Evolutionary conservation across 2,329 filamentous ascomycete genomes (phyloP).

Genomic region (Neopestalotiopsis sp.): DNA sequence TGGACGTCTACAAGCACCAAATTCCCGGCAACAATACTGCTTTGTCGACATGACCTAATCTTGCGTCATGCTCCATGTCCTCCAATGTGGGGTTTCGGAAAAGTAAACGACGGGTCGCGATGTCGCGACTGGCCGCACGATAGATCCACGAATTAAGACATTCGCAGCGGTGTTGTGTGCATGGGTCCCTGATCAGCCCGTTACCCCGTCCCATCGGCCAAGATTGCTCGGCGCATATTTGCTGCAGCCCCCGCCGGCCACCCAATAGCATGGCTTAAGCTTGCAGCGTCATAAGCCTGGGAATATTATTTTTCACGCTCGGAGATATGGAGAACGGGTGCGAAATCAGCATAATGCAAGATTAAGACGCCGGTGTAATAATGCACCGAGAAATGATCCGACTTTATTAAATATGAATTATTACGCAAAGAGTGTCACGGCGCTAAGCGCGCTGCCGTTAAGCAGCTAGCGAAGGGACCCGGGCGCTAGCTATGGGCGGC

Average conservation of each 20-base stretch:
- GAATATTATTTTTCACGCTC: too few relatives aligned
- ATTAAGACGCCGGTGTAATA: too few relatives aligned
- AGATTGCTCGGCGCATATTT: not conserved
- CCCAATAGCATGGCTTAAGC: not conserved
- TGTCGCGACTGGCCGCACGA: not conserved
- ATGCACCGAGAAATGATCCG: too few relatives aligned
- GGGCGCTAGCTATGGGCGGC: too few relatives aligned
- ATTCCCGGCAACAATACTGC: not conserved
- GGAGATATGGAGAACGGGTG: too few relatives aligned
- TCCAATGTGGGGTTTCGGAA: not conserved
- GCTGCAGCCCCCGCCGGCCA: not conserved
- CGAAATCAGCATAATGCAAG: too few relatives aligned
- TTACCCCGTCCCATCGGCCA: not conserved
- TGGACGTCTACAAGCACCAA: not conserved
- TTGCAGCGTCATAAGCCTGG: not conserved
- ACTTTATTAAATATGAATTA: too few relatives aligned
- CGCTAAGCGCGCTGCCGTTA: too few relatives aligned
- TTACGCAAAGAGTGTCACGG: too few relatives aligned
- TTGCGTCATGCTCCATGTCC: constrained; percentile 4
- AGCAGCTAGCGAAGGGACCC: too few relatives aligned
- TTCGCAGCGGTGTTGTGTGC: not conserved
- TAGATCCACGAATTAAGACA: constrained; percentile 10
- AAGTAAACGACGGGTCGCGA: not conserved
- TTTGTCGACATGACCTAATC: not conserved
- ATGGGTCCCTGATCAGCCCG: not conserved